Base-by-base conservation (phyloP, 257 asterid genomes). In the Handroanthus guayacan region DNA sequence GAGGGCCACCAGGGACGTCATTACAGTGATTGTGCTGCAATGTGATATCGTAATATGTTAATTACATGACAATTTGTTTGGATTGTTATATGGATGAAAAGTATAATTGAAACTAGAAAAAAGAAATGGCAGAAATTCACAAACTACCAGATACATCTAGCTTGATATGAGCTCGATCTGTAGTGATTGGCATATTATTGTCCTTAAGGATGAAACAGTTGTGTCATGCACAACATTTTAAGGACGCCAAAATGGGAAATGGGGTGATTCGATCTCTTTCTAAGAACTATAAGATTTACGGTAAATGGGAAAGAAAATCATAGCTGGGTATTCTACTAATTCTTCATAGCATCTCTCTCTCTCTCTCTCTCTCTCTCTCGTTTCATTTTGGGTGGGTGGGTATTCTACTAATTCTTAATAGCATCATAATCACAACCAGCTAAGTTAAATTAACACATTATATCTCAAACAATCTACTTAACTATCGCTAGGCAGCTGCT, bases 1-100 rank as follows among this genome's bases (percentile, higher is more conserved):
- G 75, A 93, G 94, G 4, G 99, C 99, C 82, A 95, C 98, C 50
- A 95, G 85, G 0, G 99, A 95, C 8, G 93, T 95, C 99, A 95
- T 95, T 39, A 93, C 99, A 50, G 90, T 86, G 72, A 95, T 88
- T 38, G 98, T 95, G 89, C 98, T 93, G 95, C 88, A 83, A 75
- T 12, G 2, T 31, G 48, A 72, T 9, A 65, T 14, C 17, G 14
- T 52, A 62, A 61, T 41, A 62, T 72, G 58, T 60, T 62, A 63
- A 45, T 13, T 60, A 18, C 3, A 44, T 34, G 1, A 36, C 2
- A 1, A 9, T 48, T 52, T 71, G 61, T 31, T 62, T 38, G 5
- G 3, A 55, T 20, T 63, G 16, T 79, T 58, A 3, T 13, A 18
- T 4, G 36, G 52, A 44, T 12, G 13, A 31, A 5, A 18, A 9